phyloP scores from a whole-genome alignment of 306 rosid genomes.

The Pyrus pyrifolia region DNA sequence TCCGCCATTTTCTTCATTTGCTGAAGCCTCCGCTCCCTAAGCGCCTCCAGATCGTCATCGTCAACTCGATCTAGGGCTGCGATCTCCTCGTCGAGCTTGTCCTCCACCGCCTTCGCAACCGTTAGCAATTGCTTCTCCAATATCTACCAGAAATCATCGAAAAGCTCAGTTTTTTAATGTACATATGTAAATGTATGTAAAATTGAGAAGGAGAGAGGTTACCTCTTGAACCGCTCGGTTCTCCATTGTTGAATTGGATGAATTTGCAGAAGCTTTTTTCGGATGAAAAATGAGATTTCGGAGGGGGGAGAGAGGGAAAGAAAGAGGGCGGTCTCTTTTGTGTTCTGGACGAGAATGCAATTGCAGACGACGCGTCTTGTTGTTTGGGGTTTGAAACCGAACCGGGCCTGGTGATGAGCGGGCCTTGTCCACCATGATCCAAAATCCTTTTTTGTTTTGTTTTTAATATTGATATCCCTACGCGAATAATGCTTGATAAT shows the following conservation, averaged over 20 bases:
- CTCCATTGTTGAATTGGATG: slow-evolving; percentile 45
- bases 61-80: slow-evolving; percentile 82
- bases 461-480: no score
- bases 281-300: not conserved
- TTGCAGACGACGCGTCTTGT: no score
- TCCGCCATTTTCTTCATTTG: slow-evolving; percentile 99
- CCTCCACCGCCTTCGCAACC: slow-evolving; percentile 84
- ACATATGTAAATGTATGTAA: no score
- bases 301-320: not conserved
- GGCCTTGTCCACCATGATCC: no score
- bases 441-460: no score
- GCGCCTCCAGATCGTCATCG: slow-evolving; percentile 63
- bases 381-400: no score
- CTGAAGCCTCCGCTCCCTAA: slow-evolving; percentile 83
- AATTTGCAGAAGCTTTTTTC: not conserved
- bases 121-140: slow-evolving; percentile 78
- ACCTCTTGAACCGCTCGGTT: slow-evolving; percentile 61
- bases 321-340: not conserved
- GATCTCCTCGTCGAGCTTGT: slow-evolving; percentile 84
- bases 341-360: no score
- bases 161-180: not conserved
- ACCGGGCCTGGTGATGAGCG: no score
- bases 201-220: not conserved
- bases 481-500: no score
- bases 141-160: slow-evolving; percentile 19